Percentiles rank a stretch among this genome's conserved stretches.
phyloP scores from a whole-genome alignment of 116 monocot genomes.

The Posidonia oceanica region DNA sequence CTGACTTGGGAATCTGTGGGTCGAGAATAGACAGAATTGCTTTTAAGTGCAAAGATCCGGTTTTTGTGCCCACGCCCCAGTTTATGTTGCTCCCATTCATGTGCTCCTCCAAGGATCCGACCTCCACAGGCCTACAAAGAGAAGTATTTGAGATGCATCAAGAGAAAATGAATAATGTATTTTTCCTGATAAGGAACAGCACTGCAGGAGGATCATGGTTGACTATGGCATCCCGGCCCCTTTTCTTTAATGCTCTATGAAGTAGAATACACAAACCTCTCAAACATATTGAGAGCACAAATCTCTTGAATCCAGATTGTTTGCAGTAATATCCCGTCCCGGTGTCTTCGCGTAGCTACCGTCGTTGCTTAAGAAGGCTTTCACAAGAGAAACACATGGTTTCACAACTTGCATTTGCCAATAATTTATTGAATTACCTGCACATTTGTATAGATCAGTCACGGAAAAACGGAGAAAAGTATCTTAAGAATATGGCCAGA shows the following conservation, averaged over 20 bases:
- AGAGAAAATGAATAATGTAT: background rate
- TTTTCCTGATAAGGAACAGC: too few species aligned
- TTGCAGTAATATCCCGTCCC: background rate
- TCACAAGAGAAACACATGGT: slow-evolving; percentile 54
- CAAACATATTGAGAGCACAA: slow-evolving; percentile 79
- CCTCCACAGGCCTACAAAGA: slow-evolving; percentile 61
- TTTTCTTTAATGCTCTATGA: background rate
- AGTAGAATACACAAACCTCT: slow-evolving; percentile 28
- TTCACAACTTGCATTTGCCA: slow-evolving; percentile 53
- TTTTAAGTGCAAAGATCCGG: slow-evolving; percentile 19
- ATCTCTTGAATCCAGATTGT: slow-evolving; percentile 33
- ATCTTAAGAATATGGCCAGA: too few species aligned
- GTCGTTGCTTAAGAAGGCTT: slow-evolving; percentile 29
- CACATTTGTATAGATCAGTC: background rate
- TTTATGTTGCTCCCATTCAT: slow-evolving; percentile 91
- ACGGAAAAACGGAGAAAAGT: too few species aligned
- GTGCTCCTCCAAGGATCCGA: slow-evolving; percentile 60
- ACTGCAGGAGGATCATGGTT: too few species aligned
- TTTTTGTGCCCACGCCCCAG: slow-evolving; percentile 60
- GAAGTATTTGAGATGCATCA: background rate
- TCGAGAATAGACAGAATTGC: background rate
- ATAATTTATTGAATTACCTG: slow-evolving; percentile 29
- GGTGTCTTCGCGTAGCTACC: background rate
- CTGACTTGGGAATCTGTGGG: background rate
- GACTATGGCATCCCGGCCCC: background rate